Base-by-base conservation (phyloP, 306 rosid genomes). In the Quercus aquifolioides region DNA sequence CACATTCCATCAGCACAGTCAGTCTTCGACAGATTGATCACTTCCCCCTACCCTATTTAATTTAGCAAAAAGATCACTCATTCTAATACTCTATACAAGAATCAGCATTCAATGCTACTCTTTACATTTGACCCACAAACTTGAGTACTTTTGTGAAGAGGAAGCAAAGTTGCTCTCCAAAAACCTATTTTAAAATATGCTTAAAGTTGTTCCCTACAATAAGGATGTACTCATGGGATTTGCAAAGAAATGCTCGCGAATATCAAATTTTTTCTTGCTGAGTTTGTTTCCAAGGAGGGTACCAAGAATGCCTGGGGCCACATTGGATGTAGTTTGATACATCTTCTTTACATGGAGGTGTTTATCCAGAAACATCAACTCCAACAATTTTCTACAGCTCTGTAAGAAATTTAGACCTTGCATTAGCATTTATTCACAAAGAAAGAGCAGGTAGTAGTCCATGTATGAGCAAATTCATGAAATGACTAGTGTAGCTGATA, bases 341-440 rank as follows among this genome's bases (percentile, higher is more conserved):
- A 95, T 91, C 87, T 91, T 95, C 94, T 85, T 90, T 80, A 86
- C 90, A 43, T 12, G 60, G 25, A 95, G 83, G 85, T 90, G 94
- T 71, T 86, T 87, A 76, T 93, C 98, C 76, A 95, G 72, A 74
- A 87, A 68, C 99, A 95, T 91, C 90, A 90, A 63, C 85, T 92
- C 97, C 87, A 95, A 76, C 73, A 91, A 84, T 71, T 78, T 89
- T 88, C 87, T 89, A 79, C 97, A 93, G 86, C 89, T 95, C 99
- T 93, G 93, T 73, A 19, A 83, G 31, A 79, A 76, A 69, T 69
- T 73, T 11, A 35, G 71, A 74, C 67, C 35, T 26, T 41, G 25
- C 46, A 79, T 85, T 58, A 87, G 84, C 69, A 74, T 64, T 71
- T 43, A 81, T 63, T 25, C 55, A 4, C 21, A 59, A 49, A 51